Percentiles rank a stretch among this genome's conserved stretches.
These are phyloP conservation scores for Cercospora sp. DNA, from an alignment of 2,329 filamentous ascomycete genomes.

Conservation along the genomic window DNA sequence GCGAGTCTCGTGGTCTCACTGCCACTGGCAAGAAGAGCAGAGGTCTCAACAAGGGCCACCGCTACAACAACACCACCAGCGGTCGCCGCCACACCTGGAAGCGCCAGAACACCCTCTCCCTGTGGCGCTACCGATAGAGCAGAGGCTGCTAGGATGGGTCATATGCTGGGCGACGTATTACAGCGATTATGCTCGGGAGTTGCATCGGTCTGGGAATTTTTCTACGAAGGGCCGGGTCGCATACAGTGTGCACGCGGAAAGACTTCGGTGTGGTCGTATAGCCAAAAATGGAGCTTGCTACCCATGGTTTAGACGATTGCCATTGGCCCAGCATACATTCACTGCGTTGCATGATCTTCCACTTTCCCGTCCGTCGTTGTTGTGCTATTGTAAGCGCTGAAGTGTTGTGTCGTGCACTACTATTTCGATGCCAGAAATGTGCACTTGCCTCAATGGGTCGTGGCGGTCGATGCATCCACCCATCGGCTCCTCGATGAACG, in stretches of 20 bases:
- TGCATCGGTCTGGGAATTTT: constrained; percentile 24
- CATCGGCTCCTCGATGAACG: neutral
- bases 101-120: constrained; percentile 98
- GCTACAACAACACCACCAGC: constrained; percentile 97
- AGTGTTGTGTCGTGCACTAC: neutral
- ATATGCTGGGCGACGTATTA: constrained; percentile 19
- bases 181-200: constrained; percentile 24
- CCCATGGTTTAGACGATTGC: constrained; percentile 4
- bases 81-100: constrained; percentile 99
- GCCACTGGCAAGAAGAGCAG: constrained; percentile 99
- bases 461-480: neutral
- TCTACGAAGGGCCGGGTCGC: constrained; percentile 6
- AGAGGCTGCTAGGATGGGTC: constrained; percentile 15
- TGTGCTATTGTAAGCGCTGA: neutral
- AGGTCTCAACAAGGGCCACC: constrained; percentile 98
- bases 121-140: constrained; percentile 92
- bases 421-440: neutral
- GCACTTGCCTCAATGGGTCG: neutral
- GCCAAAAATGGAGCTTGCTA: constrained; percentile 12
- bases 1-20: constrained; percentile 94
- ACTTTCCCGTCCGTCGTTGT: neutral
- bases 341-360: constrained; percentile 3
- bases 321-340: constrained; percentile 5
- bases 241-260: constrained; percentile 8
- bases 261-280: constrained; percentile 13